These are phyloP conservation scores for Trichoderma aggressivum DNA, from an alignment of 2,329 filamentous ascomycete genomes.

Conservation along the genomic window DNA sequence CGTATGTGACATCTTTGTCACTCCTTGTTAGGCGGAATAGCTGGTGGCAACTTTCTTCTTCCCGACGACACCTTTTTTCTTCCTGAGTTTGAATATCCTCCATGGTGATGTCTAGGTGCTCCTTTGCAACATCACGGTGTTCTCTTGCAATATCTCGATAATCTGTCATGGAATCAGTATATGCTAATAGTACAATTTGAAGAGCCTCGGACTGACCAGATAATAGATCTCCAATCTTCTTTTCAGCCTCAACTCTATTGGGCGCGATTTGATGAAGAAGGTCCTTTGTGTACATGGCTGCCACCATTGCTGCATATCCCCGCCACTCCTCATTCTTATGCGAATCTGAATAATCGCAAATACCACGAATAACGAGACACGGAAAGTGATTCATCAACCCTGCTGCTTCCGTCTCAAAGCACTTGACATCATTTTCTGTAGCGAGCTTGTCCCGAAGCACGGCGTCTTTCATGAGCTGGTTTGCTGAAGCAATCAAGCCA, in stretches of 20 bases:
- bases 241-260: not conserved
- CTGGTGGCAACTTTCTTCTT: slow-evolving; percentile 18
- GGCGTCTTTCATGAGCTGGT: not conserved
- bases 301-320: not conserved
- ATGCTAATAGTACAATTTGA: not conserved
- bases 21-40: slow-evolving; percentile 18
- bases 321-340: not conserved
- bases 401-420: not conserved
- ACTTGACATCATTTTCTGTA: not conserved
- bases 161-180: not conserved
- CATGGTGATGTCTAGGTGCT: not conserved
- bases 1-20: slow-evolving; percentile 24
- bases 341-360: not conserved
- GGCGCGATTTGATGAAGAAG: fast-evolving
- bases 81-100: not conserved
- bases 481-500: not conserved
- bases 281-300: not conserved
- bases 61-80: not conserved
- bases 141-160: not conserved
- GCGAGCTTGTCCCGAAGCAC: not conserved
- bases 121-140: not conserved
- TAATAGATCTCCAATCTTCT: not conserved
- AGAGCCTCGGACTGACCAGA: not conserved
- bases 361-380: not conserved
- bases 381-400: not conserved